Conservation (phyloP, 2,329 filamentous ascomycete genomes). For the Sclerotiophoma versabilis region DNA sequence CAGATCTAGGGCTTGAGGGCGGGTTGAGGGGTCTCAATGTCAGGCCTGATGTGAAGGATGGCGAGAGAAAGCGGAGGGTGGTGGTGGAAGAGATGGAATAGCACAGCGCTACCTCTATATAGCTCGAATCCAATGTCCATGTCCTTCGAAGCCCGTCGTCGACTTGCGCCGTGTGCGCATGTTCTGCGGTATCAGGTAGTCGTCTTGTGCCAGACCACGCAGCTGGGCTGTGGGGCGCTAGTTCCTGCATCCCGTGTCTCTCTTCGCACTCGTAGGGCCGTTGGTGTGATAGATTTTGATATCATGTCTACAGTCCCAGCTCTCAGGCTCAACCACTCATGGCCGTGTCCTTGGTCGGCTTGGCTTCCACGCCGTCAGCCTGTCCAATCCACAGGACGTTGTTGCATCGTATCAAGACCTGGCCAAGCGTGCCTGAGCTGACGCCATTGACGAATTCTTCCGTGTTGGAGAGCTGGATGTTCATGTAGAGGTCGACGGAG, state of each 20-base stretch:
- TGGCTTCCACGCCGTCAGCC: constrained; percentile 56
- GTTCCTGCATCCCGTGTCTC: constrained; percentile 8
- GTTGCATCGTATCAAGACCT: constrained; percentile 96
- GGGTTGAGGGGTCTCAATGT: constrained; percentile 57
- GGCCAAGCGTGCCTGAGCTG: constrained; percentile 82
- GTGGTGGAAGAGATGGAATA: constrained; percentile 68
- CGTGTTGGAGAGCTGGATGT: constrained; percentile 88
- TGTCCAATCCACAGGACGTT: constrained; percentile 92
- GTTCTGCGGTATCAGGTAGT: not conserved
- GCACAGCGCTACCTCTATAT: constrained; percentile 17
- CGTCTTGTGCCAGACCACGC: constrained; percentile 11
- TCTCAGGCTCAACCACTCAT: constrained; percentile 49
- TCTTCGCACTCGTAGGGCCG: not conserved
- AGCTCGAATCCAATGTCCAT: not conserved
- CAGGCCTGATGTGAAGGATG: constrained; percentile 33
- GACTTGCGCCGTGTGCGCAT: not conserved
- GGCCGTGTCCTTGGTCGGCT: constrained; percentile 49
- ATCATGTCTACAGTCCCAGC: not conserved
- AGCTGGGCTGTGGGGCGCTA: not conserved
- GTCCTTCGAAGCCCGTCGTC: not conserved
- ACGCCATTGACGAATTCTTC: constrained; percentile 93
- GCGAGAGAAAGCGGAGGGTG: constrained; percentile 40
- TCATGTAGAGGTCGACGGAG: constrained; percentile 98
- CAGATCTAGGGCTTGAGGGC: constrained; percentile 42
- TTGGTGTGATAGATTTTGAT: not conserved